Percentiles rank a stretch among this genome's conserved stretches.
Evolutionary conservation across 306 rosid genomes (phyloP).

Genomic region (Inga leiocalycina): DNA sequence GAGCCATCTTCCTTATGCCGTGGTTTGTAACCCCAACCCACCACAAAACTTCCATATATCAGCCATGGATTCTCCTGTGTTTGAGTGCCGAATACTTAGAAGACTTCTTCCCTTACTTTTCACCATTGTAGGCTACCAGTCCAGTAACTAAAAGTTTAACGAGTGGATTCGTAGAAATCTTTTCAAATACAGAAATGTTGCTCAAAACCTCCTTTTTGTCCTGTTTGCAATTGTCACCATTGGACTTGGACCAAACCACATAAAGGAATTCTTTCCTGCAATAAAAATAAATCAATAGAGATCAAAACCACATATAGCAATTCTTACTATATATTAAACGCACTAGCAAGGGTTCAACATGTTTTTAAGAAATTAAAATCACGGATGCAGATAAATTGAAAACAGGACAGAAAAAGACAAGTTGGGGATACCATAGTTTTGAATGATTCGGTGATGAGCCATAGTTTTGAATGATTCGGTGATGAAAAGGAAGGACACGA

Average conservation of each 20-base stretch:
- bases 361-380: neutral
- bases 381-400: neutral
- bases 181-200: conserved; percentile 19
- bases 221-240: conserved; percentile 30
- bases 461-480: no score
- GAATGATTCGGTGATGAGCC: neutral
- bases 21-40: no score
- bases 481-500: neutral
- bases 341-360: neutral
- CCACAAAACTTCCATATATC: neutral
- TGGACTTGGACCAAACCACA: conserved; percentile 45
- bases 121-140: conserved; percentile 8
- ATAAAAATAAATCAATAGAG: neutral
- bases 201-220: conserved; percentile 32
- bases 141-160: neutral
- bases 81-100: conserved; percentile 22
- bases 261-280: conserved; percentile 46
- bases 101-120: conserved; percentile 43
- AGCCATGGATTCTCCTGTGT: neutral
- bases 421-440: neutral
- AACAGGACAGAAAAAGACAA: neutral
- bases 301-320: neutral
- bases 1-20: no score
- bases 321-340: neutral
- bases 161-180: conserved; percentile 17